phyloP scores from a whole-genome alignment of 164 flowering plant genomes.

The Platanus orientalis region DNA sequence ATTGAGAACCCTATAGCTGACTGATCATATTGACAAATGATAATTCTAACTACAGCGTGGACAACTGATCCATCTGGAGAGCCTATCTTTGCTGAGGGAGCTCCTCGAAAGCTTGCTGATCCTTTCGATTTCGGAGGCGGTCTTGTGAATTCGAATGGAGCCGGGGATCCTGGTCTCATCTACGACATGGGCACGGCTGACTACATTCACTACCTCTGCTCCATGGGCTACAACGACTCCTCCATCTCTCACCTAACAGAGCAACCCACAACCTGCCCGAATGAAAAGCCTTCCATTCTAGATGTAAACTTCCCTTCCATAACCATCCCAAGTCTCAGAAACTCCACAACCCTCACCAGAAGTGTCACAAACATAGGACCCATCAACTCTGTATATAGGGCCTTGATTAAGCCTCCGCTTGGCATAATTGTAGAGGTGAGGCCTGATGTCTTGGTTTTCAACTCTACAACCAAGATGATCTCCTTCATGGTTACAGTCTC shows the following conservation, averaged over 20 bases:
- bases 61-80: constrained; percentile 19
- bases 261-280: constrained; percentile 17
- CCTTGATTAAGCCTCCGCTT: constrained; percentile 19
- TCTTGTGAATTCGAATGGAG: too few species aligned
- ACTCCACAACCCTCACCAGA: constrained; percentile 22
- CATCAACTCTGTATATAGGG: constrained; percentile 19
- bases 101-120: too few species aligned
- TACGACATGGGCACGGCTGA: too few species aligned
- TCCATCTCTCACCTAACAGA: constrained; percentile 17
- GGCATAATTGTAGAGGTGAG: constrained; percentile 18
- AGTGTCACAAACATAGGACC: constrained; percentile 35
- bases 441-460: constrained; percentile 26
- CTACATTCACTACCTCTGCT: too few species aligned
- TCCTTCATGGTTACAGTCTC: constrained; percentile 21
- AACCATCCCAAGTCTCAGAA: constrained; percentile 28
- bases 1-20: too few species aligned
- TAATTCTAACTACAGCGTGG: constrained; percentile 35
- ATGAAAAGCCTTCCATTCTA: constrained; percentile 21
- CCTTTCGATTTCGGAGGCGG: too few species aligned
- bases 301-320: constrained; percentile 32
- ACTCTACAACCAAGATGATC: constrained; percentile 8
- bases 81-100: constrained; percentile 25
- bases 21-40: too few species aligned
- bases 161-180: too few species aligned
- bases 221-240: too few species aligned